A percentile compares a stretch with the other conserved stretches of the same genome.
Conservation (phyloP, 2,329 filamentous ascomycete genomes). For the Colletotrichum viniferum region DNA sequence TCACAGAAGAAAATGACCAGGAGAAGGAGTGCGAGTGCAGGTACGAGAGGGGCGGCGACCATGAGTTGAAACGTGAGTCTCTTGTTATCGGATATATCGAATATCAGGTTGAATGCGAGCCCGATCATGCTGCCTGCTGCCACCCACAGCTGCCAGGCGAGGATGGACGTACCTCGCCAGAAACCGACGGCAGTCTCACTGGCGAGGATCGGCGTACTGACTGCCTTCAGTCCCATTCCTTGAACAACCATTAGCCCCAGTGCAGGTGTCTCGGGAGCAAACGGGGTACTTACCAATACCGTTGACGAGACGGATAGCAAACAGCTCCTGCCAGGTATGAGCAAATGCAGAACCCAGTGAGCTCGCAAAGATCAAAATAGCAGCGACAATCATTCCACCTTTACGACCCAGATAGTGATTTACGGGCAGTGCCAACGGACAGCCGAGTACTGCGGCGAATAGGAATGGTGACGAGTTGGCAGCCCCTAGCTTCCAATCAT, state of each 20-base stretch:
- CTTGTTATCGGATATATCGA: constrained; percentile 25
- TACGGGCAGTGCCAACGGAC: constrained; percentile 42
- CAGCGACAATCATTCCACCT: constrained; percentile 43
- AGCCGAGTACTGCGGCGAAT: constrained; percentile 41
- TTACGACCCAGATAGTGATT: constrained; percentile 45
- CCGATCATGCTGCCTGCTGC: constrained; percentile 41
- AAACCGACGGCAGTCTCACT: constrained; percentile 51
- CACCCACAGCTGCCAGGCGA: constrained; percentile 52
- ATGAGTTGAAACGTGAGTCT: constrained; percentile 32
- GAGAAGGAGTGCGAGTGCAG: constrained; percentile 35
- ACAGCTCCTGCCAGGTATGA: constrained; percentile 34
- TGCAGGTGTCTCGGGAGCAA: background rate
- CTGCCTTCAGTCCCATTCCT: constrained; percentile 54
- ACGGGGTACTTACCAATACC: constrained; percentile 37
- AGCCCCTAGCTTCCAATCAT: constrained; percentile 43
- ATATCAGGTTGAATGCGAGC: constrained; percentile 40
- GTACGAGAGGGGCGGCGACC: constrained; percentile 38
- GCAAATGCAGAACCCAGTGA: constrained; percentile 41
- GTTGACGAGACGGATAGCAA: constrained; percentile 40
- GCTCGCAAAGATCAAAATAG: constrained; percentile 41
- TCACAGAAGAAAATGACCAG: constrained; percentile 39
- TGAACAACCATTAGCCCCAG: background rate
- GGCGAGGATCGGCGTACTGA: constrained; percentile 51
- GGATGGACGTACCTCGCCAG: constrained; percentile 51
- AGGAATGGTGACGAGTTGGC: constrained; percentile 45